Percentiles rank a stretch among this genome's conserved stretches.
Conservation (phyloP, 257 asterid genomes). For the Plantago major region DNA sequence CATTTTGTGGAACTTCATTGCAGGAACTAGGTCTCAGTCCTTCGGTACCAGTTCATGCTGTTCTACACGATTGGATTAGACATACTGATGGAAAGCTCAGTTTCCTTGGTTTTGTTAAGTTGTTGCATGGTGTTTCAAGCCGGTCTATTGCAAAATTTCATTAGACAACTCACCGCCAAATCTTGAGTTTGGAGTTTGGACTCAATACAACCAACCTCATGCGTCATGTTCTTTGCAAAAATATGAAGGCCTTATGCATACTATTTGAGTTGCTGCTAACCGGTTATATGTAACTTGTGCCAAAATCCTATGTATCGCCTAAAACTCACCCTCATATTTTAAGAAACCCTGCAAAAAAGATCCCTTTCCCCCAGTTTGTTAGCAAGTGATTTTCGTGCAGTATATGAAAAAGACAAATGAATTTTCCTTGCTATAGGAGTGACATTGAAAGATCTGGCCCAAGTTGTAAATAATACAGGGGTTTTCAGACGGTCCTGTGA, state of each 20-base stretch:
- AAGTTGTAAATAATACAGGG: too few species aligned
- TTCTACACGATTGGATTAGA: constrained; percentile 83
- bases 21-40: constrained; percentile 95
- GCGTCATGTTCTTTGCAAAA: not conserved
- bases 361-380: too few species aligned
- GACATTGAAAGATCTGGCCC: too few species aligned
- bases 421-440: too few species aligned
- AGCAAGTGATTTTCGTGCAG: too few species aligned
- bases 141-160: constrained; percentile 64
- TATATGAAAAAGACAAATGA: too few species aligned
- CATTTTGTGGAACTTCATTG: not conserved
- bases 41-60: constrained; percentile 78
- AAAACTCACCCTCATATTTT: too few species aligned
- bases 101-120: constrained; percentile 72
- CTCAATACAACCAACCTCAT: not conserved
- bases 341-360: too few species aligned
- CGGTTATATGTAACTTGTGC: too few species aligned
- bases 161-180: constrained; percentile 24
- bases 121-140: constrained; percentile 74
- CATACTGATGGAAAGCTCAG: constrained; percentile 87
- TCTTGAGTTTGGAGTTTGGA: not conserved
- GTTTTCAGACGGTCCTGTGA: too few species aligned
- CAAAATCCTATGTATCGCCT: too few species aligned
- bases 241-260: not conserved
- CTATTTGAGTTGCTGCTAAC: not conserved